These are phyloP conservation scores for Telopea speciosissima DNA, from an alignment of 177 flowering plant genomes.

Conservation along the genomic window DNA sequence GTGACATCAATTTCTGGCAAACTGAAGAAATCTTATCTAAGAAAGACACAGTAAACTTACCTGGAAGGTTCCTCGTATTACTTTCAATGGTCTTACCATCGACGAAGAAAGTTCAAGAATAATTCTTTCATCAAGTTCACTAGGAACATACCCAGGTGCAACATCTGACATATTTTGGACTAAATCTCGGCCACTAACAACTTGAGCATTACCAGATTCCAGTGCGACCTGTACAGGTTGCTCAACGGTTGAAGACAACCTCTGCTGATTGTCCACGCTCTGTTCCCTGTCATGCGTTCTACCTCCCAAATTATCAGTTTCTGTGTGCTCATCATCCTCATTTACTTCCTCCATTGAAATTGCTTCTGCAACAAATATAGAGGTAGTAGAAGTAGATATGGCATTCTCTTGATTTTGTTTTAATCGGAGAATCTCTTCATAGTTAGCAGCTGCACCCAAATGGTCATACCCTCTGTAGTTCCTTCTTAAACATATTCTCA, in stretches of 20 bases:
- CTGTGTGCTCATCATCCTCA: slow-evolving; percentile 73
- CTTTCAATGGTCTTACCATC: slow-evolving; percentile 83
- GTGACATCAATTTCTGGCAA: neutral
- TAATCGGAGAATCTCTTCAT: slow-evolving; percentile 44
- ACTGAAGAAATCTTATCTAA: neutral
- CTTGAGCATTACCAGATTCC: slow-evolving; percentile 34
- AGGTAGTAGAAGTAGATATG: slow-evolving; percentile 46
- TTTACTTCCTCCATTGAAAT: slow-evolving; percentile 47
- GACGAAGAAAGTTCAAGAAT: slow-evolving; percentile 86
- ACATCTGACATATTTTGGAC: slow-evolving; percentile 46
- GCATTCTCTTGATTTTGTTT: slow-evolving; percentile 31
- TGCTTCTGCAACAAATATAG: slow-evolving; percentile 70
- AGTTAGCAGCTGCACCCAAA: slow-evolving; percentile 85
- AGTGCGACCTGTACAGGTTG: slow-evolving; percentile 22
- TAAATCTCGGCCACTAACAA: slow-evolving; percentile 32
- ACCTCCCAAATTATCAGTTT: slow-evolving; percentile 35
- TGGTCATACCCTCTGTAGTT: slow-evolving; percentile 82
- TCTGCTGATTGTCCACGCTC: slow-evolving; percentile 31
- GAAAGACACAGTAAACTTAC: slow-evolving; percentile 36
- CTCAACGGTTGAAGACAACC: slow-evolving; percentile 35
- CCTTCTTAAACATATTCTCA: slow-evolving; percentile 78
- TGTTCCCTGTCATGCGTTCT: slow-evolving; percentile 29
- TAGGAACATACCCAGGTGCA: slow-evolving; percentile 80
- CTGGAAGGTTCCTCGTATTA: slow-evolving; percentile 84
- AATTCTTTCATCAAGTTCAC: slow-evolving; percentile 88